Evolutionary conservation across 2,329 filamentous ascomycete species (phyloP).

Genomic region (Rhexocercosporidium sp.): DNA sequence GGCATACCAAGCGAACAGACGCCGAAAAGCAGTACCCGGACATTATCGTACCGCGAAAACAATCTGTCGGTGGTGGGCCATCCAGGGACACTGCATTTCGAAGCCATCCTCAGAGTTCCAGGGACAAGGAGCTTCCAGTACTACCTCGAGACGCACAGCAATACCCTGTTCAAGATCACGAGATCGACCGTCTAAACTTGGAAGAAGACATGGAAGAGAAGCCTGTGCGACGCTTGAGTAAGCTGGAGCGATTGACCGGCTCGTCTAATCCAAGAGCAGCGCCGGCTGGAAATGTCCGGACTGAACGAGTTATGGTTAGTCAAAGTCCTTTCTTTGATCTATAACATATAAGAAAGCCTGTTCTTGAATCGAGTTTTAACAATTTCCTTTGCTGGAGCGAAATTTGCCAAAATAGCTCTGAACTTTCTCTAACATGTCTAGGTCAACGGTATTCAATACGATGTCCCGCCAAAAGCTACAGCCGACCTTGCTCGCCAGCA

Average conservation of each 20-base stretch:
- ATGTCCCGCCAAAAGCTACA: slow-evolving; percentile 27
- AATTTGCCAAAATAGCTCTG: not conserved
- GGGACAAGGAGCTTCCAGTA: slow-evolving; percentile 33
- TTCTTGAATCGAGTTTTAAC: not conserved
- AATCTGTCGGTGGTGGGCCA: slow-evolving; percentile 27
- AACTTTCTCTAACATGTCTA: not conserved
- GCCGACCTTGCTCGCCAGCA: slow-evolving; percentile 23
- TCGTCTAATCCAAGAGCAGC: slow-evolving; percentile 21
- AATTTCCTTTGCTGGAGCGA: not conserved
- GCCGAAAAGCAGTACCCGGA: slow-evolving; percentile 47
- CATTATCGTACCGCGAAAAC: slow-evolving; percentile 38
- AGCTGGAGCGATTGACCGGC: slow-evolving; percentile 40
- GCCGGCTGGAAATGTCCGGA: slow-evolving; percentile 27
- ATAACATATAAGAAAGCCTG: not conserved
- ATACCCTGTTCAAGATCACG: slow-evolving; percentile 8
- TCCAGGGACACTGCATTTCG: slow-evolving; percentile 29
- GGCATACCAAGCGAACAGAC: slow-evolving; percentile 50
- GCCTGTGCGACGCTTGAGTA: slow-evolving; percentile 38
- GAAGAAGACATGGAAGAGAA: slow-evolving; percentile 26
- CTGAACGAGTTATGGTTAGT: slow-evolving; percentile 29
- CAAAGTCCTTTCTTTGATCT: not conserved
- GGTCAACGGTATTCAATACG: slow-evolving; percentile 33
- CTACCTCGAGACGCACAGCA: slow-evolving; percentile 21
- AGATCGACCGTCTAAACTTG: slow-evolving; percentile 20
- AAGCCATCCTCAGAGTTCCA: slow-evolving; percentile 26